Conservation (phyloP, 177 flowering plant species). For the Telopea speciosissima region DNA sequence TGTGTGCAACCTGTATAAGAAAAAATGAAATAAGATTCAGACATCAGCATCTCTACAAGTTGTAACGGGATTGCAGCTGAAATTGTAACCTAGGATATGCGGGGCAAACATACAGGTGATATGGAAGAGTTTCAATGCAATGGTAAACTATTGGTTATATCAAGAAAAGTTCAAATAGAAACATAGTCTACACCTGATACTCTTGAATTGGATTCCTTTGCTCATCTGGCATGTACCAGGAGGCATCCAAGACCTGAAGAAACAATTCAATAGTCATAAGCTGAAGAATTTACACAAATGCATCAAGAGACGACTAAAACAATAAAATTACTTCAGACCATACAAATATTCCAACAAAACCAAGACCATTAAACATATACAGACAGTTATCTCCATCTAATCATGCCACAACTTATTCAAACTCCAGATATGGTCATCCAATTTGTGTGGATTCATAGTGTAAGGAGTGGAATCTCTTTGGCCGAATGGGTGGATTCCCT, state of each 20-base stretch:
- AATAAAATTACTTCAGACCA: no score
- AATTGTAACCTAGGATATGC: neutral
- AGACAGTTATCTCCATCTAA: neutral
- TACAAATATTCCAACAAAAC: neutral
- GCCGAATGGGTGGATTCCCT: no score
- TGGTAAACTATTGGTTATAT: neutral
- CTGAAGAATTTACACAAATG: neutral
- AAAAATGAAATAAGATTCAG: neutral
- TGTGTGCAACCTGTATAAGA: conserved; percentile 77
- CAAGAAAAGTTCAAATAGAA: conserved; percentile 1
- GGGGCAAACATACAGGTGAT: neutral
- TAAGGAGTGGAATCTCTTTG: no score
- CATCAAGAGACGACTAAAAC: neutral
- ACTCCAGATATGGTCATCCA: neutral
- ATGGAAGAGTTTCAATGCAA: neutral
- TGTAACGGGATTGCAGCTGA: neutral
- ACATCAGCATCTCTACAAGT: neutral
- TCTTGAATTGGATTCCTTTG: conserved; percentile 95
- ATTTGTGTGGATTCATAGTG: no score
- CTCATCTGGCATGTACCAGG: conserved; percentile 99
- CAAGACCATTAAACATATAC: neutral
- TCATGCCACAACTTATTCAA: neutral
- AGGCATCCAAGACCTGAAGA: conserved; percentile 89
- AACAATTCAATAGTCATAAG: conserved; percentile 1
- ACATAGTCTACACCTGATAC: conserved; percentile 57